Evolutionary conservation across 202 grass and related monocot genomes (phyloP).

Genomic region (Dendrocalamus latiflorus): DNA sequence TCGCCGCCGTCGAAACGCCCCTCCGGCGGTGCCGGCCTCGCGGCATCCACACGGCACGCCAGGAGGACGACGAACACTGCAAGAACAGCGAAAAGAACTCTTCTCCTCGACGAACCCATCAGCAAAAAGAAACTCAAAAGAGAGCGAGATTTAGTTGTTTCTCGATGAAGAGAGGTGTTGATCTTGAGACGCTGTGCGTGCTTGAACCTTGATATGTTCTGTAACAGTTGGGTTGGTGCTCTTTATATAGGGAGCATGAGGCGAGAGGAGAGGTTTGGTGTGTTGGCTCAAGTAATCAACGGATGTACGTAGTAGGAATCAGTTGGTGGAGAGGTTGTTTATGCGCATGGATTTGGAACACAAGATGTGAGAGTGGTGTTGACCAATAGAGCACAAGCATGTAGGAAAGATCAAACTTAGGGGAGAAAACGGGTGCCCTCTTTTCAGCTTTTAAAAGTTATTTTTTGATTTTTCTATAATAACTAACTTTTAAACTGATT

Average conservation of each 20-base stretch:
- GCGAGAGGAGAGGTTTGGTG: too few species aligned
- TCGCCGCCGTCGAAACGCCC: neutral
- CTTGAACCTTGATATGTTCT: neutral
- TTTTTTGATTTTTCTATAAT: too few species aligned
- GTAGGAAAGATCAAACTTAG: conserved; percentile 2
- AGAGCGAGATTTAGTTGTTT: too few species aligned
- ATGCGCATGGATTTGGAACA: too few species aligned
- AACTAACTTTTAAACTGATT: too few species aligned
- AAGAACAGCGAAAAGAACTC: conserved; percentile 3
- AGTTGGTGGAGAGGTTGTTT: too few species aligned
- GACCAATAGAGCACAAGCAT: neutral
- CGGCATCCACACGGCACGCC: conserved; percentile 13
- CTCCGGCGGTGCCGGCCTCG: conserved; percentile 20
- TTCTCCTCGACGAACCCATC: conserved; percentile 26
- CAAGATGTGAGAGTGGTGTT: too few species aligned
- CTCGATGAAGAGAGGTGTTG: neutral
- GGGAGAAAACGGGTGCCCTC: too few species aligned
- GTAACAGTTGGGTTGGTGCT: neutral
- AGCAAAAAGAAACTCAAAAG: neutral
- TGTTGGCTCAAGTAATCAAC: too few species aligned
- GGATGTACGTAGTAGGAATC: too few species aligned
- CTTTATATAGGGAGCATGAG: neutral
- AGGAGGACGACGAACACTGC: conserved; percentile 6
- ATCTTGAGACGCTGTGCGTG: neutral
- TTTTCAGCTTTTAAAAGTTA: too few species aligned